Percentiles rank a stretch among this genome's conserved stretches.
phyloP scores from a whole-genome alignment of 139 green algal species.

The Eudorina sp. region DNA sequence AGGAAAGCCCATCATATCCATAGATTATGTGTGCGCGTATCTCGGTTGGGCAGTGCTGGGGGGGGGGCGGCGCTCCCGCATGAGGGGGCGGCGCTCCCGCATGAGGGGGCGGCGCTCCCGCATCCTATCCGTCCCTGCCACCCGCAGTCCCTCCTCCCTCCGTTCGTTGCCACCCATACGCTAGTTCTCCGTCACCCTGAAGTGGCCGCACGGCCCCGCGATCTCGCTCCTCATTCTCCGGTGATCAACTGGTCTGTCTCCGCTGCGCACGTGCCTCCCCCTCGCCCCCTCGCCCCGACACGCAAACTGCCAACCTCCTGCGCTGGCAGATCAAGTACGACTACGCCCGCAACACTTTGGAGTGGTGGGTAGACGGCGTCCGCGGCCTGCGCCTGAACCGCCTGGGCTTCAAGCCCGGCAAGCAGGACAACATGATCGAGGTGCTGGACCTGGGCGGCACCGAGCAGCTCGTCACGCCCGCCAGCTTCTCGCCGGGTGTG shows the following conservation, averaged over 20 bases:
- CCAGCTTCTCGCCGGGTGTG: background rate
- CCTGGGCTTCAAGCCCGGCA: background rate
- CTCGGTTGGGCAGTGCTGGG: no score
- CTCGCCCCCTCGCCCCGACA: background rate
- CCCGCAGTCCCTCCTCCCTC: no score
- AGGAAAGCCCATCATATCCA: background rate
- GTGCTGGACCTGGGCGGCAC: background rate
- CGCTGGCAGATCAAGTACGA: constrained; percentile 15
- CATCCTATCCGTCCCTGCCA: no score
- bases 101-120: no score
- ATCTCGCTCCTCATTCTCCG: background rate
- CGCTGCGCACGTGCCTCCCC: background rate
- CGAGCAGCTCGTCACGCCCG: background rate
- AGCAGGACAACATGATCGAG: background rate
- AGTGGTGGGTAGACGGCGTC: constrained; percentile 2
- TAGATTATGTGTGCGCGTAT: no score
- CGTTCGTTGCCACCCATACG: no score
- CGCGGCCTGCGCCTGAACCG: background rate
- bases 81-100: no score
- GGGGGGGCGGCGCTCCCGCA: no score
- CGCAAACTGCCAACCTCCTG: background rate
- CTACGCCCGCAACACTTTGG: background rate
- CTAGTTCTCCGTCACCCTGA: background rate
- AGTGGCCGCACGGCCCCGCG: no score
- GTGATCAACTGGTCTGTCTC: background rate